Evolutionary conservation across 2,329 filamentous ascomycete species (phyloP), one percentile per base, ranked within the genome.

Genomic region (Mollisiaceae sp.): DNA sequence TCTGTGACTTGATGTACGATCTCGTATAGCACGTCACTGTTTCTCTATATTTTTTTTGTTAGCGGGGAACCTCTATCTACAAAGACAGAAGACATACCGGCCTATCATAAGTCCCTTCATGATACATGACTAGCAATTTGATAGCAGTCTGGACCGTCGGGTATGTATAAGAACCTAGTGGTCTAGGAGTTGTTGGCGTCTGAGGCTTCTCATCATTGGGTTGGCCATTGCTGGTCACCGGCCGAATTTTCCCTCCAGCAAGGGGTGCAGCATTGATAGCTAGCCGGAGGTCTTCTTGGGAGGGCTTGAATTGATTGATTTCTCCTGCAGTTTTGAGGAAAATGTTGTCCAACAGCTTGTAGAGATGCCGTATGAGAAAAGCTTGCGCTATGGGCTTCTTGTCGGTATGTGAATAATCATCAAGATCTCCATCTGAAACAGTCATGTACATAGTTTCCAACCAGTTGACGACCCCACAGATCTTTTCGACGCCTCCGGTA

Each of bases 1-100:
- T 90, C 81, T 0, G 94, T 97, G 1, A 94, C 95, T 78, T 96
- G 92, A 73, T 94, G 91, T 32, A 99, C 92, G 70, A 98, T 95
- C 73, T 89, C 88, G 75, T 92, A 90, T 6, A 89, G 89, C 3
- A 92, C 82, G 71, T 92, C 89, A 22, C 69, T 64, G 20, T 65
- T 69, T 65, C 69, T 69, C 73, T 75, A 39, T 20, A 54, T 47
- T 58, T 20, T 64, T 35, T 61, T 66, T 75, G 54, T 61, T 66
- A 75, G 54, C 32, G 62, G 74, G 67, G 50, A 27, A 60, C 61
- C 39, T 47, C 45, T 8, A 18, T 58, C 54, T 47, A 59, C 32
- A 36, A 18, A 35, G 24, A 39, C 14, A n/a, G 36, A 18, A 6
- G 22, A 67, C 72, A 71, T 73, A 75, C 74, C 39, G 73, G 73